Conservation (phyloP, 2,329 filamentous ascomycete species). For the Dendrostoma leiphaemia region DNA sequence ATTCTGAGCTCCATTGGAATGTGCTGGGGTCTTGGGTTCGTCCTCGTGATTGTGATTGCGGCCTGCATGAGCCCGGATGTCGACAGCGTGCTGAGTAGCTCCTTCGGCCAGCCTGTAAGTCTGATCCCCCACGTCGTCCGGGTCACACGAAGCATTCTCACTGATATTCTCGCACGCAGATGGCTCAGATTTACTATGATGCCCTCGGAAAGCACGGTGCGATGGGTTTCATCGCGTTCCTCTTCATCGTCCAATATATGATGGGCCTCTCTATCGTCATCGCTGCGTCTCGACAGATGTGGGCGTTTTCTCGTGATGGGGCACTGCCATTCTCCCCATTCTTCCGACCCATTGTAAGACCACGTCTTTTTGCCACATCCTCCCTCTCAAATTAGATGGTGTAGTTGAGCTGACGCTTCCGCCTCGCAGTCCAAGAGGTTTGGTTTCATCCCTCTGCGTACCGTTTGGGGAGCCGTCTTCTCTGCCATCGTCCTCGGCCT, state of each 20-base stretch:
- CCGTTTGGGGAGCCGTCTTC: constrained; percentile 52
- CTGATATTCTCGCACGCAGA: constrained; percentile 9
- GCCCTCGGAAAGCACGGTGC: constrained; percentile 58
- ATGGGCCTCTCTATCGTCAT: constrained; percentile 59
- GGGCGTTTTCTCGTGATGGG: constrained; percentile 63
- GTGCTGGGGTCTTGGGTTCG: constrained; percentile 52
- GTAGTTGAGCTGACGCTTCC: background rate
- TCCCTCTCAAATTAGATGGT: background rate
- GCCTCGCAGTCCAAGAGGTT: constrained; percentile 41
- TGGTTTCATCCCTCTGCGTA: constrained; percentile 56
- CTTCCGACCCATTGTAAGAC: constrained; percentile 48
- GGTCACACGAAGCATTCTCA: background rate
- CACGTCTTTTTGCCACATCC: background rate
- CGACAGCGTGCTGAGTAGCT: constrained; percentile 42
- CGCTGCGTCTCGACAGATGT: constrained; percentile 58
- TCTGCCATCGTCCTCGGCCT: constrained; percentile 53
- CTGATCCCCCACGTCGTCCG: background rate
- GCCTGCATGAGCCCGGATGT: constrained; percentile 55
- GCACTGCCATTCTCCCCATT: constrained; percentile 58
- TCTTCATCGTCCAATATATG: constrained; percentile 61
- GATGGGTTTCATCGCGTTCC: constrained; percentile 54
- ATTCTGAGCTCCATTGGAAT: constrained; percentile 57
- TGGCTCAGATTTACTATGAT: constrained; percentile 56
- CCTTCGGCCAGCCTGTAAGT: constrained; percentile 59
- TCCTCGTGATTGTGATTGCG: constrained; percentile 56